Base-by-base conservation (phyloP, 208 protist species). In the Trypanosoma scelopori region DNA sequence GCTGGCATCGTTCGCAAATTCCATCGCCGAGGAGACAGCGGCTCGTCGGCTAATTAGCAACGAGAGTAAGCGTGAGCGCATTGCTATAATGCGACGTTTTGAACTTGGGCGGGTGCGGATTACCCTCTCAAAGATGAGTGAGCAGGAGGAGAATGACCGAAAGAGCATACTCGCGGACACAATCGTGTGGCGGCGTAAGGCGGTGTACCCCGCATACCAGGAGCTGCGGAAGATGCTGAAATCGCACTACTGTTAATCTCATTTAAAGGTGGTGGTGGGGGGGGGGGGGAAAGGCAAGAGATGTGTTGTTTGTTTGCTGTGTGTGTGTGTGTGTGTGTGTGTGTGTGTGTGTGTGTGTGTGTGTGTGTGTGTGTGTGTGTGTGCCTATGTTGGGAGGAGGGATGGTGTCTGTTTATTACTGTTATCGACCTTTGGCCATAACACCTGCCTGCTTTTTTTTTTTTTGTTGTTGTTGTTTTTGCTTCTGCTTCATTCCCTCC, bases 141-240 rank as follows among this genome's bases (percentile, higher is more conserved):
- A 30, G 13, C 18, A 49, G 22, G 55, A 61, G 23, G 43, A 61
- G 22, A 46, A 23, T 13, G 37, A 81, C 55, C 39, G 51, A 62
- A 57, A 75, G 46, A 41, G 55, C 1, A 75, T 84, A 16, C 23
- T 84, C 27, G 75, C 65, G 51, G 78, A 81, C 32, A 70, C 77
- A 64, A 66, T 82, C 28, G 47, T 77, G 47, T 81, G 77, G 78
- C 71, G 64, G 20, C 47, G 79, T 5, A 52, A 56, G 25, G 68
- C 69, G 16, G 71, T 68, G 5, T 39, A 63, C 18, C 66, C 69
- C 5, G 62, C 43, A 5, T 72, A 56, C 37, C 55, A 71, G 41
- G 43, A 35, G 16, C 59, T 69, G 18, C 59, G 42, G 55, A 53
- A 76, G 5, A 30, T 28, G n/a, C n/a, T 79, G 43, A 47, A 51